These are phyloP conservation scores for Fraxinus anomala DNA, from an alignment of 257 asterid species.

Conservation along the genomic window DNA sequence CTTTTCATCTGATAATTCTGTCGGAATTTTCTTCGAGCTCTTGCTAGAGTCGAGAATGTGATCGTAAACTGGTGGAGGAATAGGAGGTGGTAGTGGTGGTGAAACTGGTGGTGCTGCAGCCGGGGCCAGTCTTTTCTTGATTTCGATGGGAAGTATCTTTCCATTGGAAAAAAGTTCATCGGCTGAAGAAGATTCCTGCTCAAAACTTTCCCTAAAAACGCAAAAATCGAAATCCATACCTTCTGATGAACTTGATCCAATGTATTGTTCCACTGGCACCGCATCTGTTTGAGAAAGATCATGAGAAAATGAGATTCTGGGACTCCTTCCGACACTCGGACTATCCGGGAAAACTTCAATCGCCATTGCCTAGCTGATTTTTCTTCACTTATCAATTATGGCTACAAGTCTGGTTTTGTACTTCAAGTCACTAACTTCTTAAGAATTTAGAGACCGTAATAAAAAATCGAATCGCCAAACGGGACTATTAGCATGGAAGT, in stretches of 20 bases:
- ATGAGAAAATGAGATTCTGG: constrained; percentile 82
- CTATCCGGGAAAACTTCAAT: constrained; percentile 62
- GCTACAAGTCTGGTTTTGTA: too few relatives aligned
- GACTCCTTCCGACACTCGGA: constrained; percentile 57
- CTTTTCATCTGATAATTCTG: constrained; percentile 46
- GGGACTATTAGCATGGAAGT: constrained; percentile 31
- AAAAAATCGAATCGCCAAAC: too few relatives aligned
- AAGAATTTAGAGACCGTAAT: too few relatives aligned
- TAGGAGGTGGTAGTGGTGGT: constrained; percentile 3
- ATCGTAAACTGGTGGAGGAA: constrained; percentile 16
- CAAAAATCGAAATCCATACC: constrained; percentile 70
- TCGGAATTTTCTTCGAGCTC: constrained; percentile 8
- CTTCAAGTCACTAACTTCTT: too few relatives aligned
- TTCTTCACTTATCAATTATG: neutral
- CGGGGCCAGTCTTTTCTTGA: constrained; percentile 51
- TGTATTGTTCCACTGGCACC: constrained; percentile 62
- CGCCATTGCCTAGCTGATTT: constrained; percentile 43
- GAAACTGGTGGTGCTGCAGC: constrained; percentile 9
- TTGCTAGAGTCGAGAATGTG: constrained; percentile 9
- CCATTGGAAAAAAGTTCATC: constrained; percentile 90
- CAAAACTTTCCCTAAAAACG: constrained; percentile 59
- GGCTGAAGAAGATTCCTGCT: constrained; percentile 69
- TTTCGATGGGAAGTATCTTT: constrained; percentile 72
- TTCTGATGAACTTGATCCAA: constrained; percentile 47
- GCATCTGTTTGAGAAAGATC: constrained; percentile 59